These are phyloP conservation scores for Komagataea norvegica DNA, from an alignment of 1,139 yeast genomes.

Conservation along the genomic window DNA sequence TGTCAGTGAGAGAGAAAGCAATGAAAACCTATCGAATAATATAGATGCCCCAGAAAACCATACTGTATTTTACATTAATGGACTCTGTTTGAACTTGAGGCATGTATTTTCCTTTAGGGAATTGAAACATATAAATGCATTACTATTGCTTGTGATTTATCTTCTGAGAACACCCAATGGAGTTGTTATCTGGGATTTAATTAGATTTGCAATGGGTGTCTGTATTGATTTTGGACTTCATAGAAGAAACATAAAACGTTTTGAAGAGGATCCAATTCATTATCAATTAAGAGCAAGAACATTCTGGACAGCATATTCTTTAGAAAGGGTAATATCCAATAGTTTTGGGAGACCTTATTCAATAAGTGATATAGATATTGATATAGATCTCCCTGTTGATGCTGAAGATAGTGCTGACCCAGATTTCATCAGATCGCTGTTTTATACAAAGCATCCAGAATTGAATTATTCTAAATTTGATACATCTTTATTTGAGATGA, in stretches of 20 bases:
- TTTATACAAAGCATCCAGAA: slow-evolving; percentile 3
- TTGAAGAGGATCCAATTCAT: slow-evolving; percentile 4
- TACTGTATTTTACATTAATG: slow-evolving; percentile 4
- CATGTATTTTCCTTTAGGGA: neutral
- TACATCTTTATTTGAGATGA: neutral
- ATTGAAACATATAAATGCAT: slow-evolving; percentile 2
- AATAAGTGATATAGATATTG: slow-evolving; percentile 8
- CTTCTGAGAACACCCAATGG: slow-evolving; percentile 7
- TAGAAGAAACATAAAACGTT: slow-evolving; percentile 5
- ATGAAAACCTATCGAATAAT: neutral
- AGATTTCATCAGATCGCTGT: slow-evolving; percentile 1
- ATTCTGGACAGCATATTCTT: slow-evolving; percentile 9
- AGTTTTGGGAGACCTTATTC: slow-evolving; percentile 9
- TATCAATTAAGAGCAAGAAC: slow-evolving; percentile 5
- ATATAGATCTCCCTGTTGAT: slow-evolving; percentile 7
- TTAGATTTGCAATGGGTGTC: slow-evolving; percentile 4
- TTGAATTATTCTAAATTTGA: slow-evolving; percentile 2
- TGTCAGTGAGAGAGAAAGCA: slow-evolving; percentile 1
- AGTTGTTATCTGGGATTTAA: slow-evolving; percentile 4
- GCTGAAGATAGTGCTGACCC: slow-evolving; percentile 2
- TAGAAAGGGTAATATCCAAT: slow-evolving; percentile 9
- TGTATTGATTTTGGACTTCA: slow-evolving; percentile 7
- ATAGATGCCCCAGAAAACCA: slow-evolving; percentile 1
- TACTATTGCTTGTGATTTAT: slow-evolving; percentile 3
- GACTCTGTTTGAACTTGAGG: neutral